Conservation (phyloP, 495 filamentous ascomycete species). For the Penicillium paradoxum region DNA sequence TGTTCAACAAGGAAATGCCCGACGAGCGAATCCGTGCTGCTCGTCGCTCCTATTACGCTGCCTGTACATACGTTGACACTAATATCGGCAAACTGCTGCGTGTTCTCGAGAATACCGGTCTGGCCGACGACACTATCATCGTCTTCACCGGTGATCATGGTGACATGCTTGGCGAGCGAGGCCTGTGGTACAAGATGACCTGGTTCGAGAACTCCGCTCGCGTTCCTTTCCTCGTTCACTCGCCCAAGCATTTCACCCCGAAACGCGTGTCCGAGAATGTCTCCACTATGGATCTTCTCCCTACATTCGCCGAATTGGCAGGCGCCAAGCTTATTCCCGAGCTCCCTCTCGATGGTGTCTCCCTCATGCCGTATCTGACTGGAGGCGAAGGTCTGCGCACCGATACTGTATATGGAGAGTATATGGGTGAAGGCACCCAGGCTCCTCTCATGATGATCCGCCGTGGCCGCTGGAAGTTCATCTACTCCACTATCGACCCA, state of each 20-base stretch:
- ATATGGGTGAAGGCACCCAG: conserved; percentile 83
- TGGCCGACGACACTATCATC: conserved; percentile 77
- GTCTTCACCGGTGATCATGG: conserved; percentile 87
- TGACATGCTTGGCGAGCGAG: conserved; percentile 87
- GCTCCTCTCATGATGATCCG: conserved; percentile 88
- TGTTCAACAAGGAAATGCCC: conserved; percentile 69
- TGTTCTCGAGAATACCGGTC: conserved; percentile 65
- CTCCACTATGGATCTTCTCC: conserved; percentile 78
- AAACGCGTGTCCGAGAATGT: conserved; percentile 70
- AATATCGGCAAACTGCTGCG: conserved; percentile 74
- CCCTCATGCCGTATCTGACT: conserved; percentile 65
- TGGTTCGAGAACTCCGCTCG: conserved; percentile 82
- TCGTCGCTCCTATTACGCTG: conserved; percentile 79
- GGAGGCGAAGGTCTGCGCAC: conserved; percentile 48
- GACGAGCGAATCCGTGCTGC: conserved; percentile 76
- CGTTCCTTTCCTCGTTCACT: conserved; percentile 73
- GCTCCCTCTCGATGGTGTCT: conserved; percentile 73
- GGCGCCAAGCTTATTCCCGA: conserved; percentile 55
- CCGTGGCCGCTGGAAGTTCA: conserved; percentile 76
- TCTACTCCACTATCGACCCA: conserved; percentile 73
- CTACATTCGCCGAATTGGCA: conserved; percentile 77
- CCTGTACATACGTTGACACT: conserved; percentile 84
- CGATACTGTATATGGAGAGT: conserved; percentile 81
- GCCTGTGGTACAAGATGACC: conserved; percentile 92
- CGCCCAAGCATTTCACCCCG: conserved; percentile 62